Conservation (phyloP, 306 rosid species). For the Acacia melanoxylon region DNA sequence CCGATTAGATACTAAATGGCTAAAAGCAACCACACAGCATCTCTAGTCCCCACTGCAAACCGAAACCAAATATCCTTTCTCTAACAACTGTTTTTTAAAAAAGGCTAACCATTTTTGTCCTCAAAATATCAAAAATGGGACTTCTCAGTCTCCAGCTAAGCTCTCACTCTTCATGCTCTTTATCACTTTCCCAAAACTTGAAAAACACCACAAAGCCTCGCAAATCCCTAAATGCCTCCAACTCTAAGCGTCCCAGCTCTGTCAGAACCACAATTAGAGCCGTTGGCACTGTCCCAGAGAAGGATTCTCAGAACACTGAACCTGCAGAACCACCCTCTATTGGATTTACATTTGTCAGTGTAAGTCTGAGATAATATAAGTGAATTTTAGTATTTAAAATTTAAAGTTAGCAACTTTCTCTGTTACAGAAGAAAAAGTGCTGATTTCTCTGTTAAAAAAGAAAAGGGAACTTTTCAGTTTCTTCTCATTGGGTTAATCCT, state of each 20-base stretch:
- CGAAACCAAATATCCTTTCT: constrained; percentile 15
- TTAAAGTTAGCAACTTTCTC: background rate
- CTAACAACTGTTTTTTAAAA: background rate
- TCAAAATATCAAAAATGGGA: constrained; percentile 31
- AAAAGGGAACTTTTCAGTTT: constrained; percentile 26
- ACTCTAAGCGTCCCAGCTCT: constrained; percentile 34
- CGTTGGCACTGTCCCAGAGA: constrained; percentile 57
- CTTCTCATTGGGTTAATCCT: background rate
- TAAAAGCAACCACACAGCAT: constrained; percentile 27
- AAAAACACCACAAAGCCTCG: constrained; percentile 38
- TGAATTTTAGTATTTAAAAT: background rate
- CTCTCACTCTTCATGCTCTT: constrained; percentile 32
- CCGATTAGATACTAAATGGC: constrained; percentile 43
- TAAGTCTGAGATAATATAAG: constrained; percentile 40
- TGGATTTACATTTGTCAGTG: constrained; percentile 74
- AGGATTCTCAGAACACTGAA: constrained; percentile 43
- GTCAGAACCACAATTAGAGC: constrained; percentile 57
- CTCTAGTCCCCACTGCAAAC: background rate
- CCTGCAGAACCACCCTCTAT: constrained; percentile 55
- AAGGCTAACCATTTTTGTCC: background rate
- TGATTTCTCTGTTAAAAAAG: background rate
- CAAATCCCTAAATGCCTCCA: constrained; percentile 30
- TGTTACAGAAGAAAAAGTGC: background rate
- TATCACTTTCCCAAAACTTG: constrained; percentile 39
- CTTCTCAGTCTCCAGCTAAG: constrained; percentile 33